Percentiles rank a stretch among this genome's conserved stretches.
These are phyloP conservation scores for Colletotrichum costaricense DNA, from an alignment of 2,329 filamentous ascomycete genomes.

Conservation along the genomic window DNA sequence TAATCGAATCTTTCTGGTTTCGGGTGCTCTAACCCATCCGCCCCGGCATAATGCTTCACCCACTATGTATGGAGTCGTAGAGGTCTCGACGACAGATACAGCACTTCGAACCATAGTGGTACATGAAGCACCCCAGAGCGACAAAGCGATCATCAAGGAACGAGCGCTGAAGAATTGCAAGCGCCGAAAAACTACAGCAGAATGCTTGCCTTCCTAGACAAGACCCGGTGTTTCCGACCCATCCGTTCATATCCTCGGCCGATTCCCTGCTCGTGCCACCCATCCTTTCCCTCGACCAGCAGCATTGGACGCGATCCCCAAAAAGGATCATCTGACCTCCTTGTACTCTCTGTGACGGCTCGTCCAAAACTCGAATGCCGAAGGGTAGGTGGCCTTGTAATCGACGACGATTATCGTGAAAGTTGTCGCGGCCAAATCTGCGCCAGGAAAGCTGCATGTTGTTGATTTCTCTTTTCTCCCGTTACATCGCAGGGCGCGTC, in stretches of 20 bases:
- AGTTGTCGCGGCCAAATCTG: background rate
- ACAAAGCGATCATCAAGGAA: background rate
- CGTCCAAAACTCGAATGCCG: background rate
- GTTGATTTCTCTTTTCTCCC: conserved; percentile 1
- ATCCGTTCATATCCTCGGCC: background rate
- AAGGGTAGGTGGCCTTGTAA: background rate
- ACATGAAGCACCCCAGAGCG: background rate
- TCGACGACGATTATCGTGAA: background rate
- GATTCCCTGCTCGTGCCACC: conserved; percentile 22
- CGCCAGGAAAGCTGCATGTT: background rate
- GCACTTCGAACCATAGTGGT: background rate
- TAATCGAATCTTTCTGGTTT: background rate
- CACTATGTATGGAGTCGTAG: background rate
- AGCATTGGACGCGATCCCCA: background rate
- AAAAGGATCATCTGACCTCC: conserved; percentile 26
- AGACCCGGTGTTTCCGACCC: background rate
- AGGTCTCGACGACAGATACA: background rate
- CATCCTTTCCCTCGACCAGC: conserved; percentile 4
- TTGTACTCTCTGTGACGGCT: conserved; percentile 21
- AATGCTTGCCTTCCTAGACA: background rate
- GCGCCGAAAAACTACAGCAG: background rate
- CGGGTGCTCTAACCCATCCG: background rate
- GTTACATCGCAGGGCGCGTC: conserved; percentile 17
- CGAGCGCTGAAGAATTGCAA: too few relatives aligned
- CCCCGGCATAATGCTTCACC: background rate